phyloP scores from a whole-genome alignment of 495 filamentous ascomycete genomes.

The Podospora tetraspora region DNA sequence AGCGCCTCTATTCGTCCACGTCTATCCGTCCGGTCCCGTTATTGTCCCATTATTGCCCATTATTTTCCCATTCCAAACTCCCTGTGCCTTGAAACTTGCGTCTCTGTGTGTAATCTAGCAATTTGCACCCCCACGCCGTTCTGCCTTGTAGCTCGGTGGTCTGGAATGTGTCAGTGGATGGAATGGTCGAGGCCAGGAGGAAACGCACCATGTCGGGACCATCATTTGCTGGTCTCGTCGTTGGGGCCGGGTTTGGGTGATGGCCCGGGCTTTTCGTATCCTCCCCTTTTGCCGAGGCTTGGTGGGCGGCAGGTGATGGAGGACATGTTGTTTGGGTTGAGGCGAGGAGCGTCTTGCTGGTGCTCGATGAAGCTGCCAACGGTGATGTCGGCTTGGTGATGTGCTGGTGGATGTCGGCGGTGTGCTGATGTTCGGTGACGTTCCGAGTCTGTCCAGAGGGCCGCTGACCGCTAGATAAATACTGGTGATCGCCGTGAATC shows the following conservation, averaged over 20 bases:
- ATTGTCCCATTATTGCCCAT: neutral
- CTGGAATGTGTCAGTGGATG: neutral
- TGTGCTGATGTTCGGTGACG: neutral
- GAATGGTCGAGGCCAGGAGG: neutral
- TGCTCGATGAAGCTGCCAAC: neutral
- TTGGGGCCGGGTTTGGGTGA: conserved; percentile 9
- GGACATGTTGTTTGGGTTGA: neutral
- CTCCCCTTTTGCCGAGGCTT: conserved; percentile 8
- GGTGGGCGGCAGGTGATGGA: neutral
- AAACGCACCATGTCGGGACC: neutral
- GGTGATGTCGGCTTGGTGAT: neutral
- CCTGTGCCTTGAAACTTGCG: neutral
- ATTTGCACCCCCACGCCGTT: neutral
- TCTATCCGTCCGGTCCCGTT: neutral
- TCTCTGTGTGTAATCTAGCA: neutral
- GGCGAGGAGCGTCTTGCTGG: neutral
- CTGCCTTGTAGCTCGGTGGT: neutral
- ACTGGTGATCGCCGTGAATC: neutral
- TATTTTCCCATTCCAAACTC: neutral
- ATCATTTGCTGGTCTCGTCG: conserved; percentile 8
- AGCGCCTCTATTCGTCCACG: neutral
- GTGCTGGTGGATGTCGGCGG: neutral
- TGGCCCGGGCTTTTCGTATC: conserved; percentile 14
- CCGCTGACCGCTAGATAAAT: neutral
- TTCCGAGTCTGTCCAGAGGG: neutral